Percentiles rank a stretch among this genome's conserved stretches.
phyloP scores from a whole-genome alignment of 2,329 filamentous ascomycete genomes.

The Fusarium nodosum region DNA sequence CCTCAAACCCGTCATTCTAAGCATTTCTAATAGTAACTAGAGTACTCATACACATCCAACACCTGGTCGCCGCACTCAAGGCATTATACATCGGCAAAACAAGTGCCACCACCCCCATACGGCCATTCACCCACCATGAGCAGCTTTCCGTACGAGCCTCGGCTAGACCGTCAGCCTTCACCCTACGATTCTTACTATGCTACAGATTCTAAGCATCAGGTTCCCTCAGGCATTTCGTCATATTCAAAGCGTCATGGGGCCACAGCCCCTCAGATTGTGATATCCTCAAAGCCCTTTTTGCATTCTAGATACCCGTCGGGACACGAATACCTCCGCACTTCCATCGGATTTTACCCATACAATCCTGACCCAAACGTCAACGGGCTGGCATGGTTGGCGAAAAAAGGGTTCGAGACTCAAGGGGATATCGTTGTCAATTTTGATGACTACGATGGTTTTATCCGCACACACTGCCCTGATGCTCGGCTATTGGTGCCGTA shows the following conservation, averaged over 20 bases:
- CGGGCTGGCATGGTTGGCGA: background rate
- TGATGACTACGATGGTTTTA: background rate
- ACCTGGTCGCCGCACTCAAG: background rate
- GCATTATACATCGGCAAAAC: background rate
- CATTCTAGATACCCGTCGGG: background rate
- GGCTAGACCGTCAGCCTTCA: background rate
- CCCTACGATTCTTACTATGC: background rate
- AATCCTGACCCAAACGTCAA: background rate
- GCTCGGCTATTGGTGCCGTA: background rate
- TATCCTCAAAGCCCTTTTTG: background rate
- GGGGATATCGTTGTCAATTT: background rate
- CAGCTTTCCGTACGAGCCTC: background rate
- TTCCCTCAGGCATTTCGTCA: background rate
- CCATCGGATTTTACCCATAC: background rate
- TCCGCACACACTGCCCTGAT: background rate
- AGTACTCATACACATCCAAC: background rate
- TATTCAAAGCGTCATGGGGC: background rate
- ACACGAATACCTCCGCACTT: background rate
- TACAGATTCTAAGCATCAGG: background rate
- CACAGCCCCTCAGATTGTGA: background rate
- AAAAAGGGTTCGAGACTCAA: background rate
- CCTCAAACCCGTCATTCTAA: accelerated
- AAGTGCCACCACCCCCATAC: background rate
- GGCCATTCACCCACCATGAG: background rate
- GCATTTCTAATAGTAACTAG: background rate